phyloP scores from a whole-genome alignment of 768 basidiomycete species.

The Rhizopogon salebrosus region DNA sequence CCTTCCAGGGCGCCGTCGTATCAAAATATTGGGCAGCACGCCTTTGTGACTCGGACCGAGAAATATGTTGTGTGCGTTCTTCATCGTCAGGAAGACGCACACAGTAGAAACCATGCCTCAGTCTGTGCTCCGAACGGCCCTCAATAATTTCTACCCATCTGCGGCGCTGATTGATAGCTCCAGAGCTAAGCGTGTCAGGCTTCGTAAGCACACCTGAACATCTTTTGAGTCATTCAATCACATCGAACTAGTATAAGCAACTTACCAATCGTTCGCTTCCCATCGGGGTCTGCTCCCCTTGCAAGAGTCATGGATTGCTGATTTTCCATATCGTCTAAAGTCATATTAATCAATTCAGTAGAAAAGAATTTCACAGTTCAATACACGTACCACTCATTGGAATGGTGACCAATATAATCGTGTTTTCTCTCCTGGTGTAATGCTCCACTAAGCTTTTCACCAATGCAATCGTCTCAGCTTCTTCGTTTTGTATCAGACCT shows the following conservation, averaged over 20 bases:
- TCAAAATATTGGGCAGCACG: slow-evolving; percentile 43
- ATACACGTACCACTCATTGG: slow-evolving; percentile 51
- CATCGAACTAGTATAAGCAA: not conserved
- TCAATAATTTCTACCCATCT: slow-evolving; percentile 50
- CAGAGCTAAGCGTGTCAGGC: slow-evolving; percentile 48
- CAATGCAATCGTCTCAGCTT: slow-evolving; percentile 33
- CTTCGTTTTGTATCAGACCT: slow-evolving; percentile 58
- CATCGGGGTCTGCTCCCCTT: slow-evolving; percentile 43
- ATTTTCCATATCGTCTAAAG: slow-evolving; percentile 61
- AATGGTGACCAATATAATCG: slow-evolving; percentile 60
- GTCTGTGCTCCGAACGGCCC: slow-evolving; percentile 32
- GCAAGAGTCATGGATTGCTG: slow-evolving; percentile 56
- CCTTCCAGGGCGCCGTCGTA: slow-evolving; percentile 46
- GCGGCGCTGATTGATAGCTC: slow-evolving; percentile 34
- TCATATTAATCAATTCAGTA: not conserved
- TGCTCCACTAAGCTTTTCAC: slow-evolving; percentile 43
- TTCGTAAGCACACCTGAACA: slow-evolving; percentile 63
- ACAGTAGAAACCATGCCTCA: slow-evolving; percentile 60
- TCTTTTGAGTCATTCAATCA: not conserved
- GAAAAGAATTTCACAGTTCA: not conserved
- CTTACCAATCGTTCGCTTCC: slow-evolving; percentile 59
- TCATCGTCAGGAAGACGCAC: slow-evolving; percentile 60
- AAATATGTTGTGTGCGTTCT: slow-evolving; percentile 37
- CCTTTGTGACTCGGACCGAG: slow-evolving; percentile 31
- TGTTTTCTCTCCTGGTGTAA: slow-evolving; percentile 45